Conservation (phyloP, 768 basidiomycete species). For the Suillus hirtellus region DNA sequence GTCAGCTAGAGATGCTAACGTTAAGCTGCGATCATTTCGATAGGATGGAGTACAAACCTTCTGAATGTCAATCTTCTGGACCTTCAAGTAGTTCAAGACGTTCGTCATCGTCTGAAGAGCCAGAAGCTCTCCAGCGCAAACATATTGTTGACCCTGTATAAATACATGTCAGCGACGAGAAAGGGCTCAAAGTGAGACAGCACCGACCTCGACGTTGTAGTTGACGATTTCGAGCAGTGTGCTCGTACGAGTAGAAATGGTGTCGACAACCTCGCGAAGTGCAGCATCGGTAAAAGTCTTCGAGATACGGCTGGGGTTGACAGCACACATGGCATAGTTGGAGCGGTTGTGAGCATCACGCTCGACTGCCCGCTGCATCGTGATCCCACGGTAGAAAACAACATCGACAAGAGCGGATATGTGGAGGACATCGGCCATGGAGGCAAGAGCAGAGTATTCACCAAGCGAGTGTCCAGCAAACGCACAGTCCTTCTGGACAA, state of each 20-base stretch:
- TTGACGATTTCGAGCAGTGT: conserved; percentile 97
- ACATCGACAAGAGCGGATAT: conserved; percentile 96
- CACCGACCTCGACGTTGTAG: conserved; percentile 82
- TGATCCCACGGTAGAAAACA: conserved; percentile 99
- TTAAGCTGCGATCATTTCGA: neutral
- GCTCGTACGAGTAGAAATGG: conserved; percentile 73
- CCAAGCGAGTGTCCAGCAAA: conserved; percentile 99
- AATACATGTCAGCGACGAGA: conserved; percentile 11
- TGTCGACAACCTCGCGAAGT: conserved; percentile 95
- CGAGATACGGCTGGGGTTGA: conserved; percentile 94
- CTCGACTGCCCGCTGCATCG: conserved; percentile 99
- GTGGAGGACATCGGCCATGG: conserved; percentile 94
- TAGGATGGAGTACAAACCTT: conserved; percentile 51
- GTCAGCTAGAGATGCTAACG: conserved; percentile 58
- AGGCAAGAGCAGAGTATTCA: conserved; percentile 97
- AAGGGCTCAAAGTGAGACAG: neutral
- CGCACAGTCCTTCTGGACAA: conserved; percentile 87
- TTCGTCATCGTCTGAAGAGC: conserved; percentile 94
- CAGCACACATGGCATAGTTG: conserved; percentile 99
- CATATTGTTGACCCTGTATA: conserved; percentile 95
- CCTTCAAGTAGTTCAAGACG: conserved; percentile 93
- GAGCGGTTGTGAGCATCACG: conserved; percentile 91
- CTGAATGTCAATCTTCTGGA: conserved; percentile 91
- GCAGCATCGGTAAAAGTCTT: conserved; percentile 94
- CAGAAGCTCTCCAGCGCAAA: conserved; percentile 95